A percentile compares a stretch with the other conserved stretches of the same genome.
Evolutionary conservation across 2,329 filamentous ascomycete species (phyloP).

Genomic region (Aureobasidium sp.): DNA sequence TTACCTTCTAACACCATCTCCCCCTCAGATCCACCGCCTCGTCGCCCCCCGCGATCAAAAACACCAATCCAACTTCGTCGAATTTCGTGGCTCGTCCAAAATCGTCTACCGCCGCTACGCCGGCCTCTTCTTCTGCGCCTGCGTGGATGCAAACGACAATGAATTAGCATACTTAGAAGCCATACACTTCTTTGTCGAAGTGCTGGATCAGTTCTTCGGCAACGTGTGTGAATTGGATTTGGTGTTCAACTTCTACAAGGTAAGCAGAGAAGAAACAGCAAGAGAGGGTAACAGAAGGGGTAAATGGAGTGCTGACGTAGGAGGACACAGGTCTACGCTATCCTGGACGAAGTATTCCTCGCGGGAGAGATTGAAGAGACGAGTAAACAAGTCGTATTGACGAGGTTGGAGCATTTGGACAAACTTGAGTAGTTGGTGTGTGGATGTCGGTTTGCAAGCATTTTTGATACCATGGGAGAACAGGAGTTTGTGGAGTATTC

Average conservation of each 20-base stretch:
- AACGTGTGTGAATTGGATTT: constrained; percentile 98
- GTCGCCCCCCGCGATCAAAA: constrained; percentile 97
- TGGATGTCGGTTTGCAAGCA: not conserved
- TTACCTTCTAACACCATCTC: not conserved
- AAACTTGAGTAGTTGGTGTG: constrained; percentile 63
- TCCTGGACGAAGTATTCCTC: constrained; percentile 95
- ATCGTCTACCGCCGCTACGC: constrained; percentile 97
- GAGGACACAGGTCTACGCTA: constrained; percentile 72
- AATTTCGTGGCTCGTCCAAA: constrained; percentile 78
- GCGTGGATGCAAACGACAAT: constrained; percentile 98
- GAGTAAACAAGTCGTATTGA: constrained; percentile 95
- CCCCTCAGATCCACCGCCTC: constrained; percentile 74
- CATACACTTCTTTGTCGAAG: constrained; percentile 99
- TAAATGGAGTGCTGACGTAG: constrained; percentile 21
- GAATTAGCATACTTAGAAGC: constrained; percentile 94
- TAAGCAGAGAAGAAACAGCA: constrained; percentile 3
- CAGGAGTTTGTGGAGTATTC: not conserved
- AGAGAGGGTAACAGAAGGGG: no score
- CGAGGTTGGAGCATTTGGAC: constrained; percentile 86
- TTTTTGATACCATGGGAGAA: constrained; percentile 5
- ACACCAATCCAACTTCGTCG: constrained; percentile 99
- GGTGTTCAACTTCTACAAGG: constrained; percentile 63
- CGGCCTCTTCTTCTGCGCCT: constrained; percentile 97
- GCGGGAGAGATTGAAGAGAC: constrained; percentile 98
- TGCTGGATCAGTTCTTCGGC: constrained; percentile 95